Conservation (phyloP, 345 rosid species). For the Rhizophora apiculata region DNA sequence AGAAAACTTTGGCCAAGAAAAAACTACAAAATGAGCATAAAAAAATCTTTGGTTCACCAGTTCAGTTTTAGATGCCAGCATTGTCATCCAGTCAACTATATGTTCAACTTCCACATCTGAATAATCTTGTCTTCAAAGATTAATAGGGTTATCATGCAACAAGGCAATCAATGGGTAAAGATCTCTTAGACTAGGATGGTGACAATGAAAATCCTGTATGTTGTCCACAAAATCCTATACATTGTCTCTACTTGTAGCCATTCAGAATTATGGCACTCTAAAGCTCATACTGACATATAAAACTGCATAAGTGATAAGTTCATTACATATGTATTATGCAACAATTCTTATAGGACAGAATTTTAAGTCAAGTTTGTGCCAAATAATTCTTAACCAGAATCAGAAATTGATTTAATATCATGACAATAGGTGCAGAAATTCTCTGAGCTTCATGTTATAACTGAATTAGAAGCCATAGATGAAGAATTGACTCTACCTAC, state of each 20-base stretch:
- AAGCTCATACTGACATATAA: background rate
- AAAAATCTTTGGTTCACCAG: background rate
- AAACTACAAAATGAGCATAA: background rate
- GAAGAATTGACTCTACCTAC: conserved; percentile 35
- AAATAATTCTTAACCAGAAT: background rate
- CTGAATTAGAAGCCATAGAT: background rate
- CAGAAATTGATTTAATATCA: background rate
- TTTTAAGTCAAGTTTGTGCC: background rate
- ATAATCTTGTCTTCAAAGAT: background rate
- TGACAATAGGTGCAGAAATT: background rate
- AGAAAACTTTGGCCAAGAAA: background rate
- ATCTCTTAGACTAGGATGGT: background rate
- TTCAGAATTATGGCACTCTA: background rate
- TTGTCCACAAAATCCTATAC: background rate
- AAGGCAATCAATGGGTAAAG: background rate
- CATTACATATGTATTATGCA: background rate
- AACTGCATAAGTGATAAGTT: background rate
- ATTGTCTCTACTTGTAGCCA: background rate
- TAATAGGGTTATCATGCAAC: background rate
- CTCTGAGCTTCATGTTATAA: background rate
- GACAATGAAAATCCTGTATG: background rate
- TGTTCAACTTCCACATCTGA: background rate
- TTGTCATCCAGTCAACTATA: no score
- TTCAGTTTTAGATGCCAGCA: background rate
- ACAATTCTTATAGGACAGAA: background rate